These are phyloP conservation scores for Gliomastix tumulicola DNA, from an alignment of 2,329 filamentous ascomycete genomes.

Conservation along the genomic window DNA sequence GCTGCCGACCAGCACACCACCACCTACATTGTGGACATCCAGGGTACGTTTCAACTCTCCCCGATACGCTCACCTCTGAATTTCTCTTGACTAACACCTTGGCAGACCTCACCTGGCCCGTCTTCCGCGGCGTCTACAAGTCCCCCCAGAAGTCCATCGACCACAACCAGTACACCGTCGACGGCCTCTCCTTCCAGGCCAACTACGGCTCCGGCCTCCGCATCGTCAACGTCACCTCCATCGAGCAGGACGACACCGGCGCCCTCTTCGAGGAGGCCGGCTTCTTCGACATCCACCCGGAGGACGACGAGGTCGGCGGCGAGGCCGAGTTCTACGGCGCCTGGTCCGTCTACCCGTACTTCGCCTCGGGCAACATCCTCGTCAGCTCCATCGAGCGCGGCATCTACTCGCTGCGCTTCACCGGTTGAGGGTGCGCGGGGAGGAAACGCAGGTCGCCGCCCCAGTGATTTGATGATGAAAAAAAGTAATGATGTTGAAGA, in stretches of 20 bases:
- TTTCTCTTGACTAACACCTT: no score
- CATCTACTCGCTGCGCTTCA: conserved; percentile 31
- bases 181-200: conserved; percentile 33
- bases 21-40: conserved; percentile 42
- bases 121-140: conserved; percentile 30
- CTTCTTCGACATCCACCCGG: conserved; percentile 39
- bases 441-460: no score
- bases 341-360: conserved; percentile 37
- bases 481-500: no score
- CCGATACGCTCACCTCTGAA: no score
- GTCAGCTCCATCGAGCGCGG: conserved; percentile 41
- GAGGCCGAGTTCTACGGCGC: conserved; percentile 27
- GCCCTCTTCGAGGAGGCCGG: conserved; percentile 28
- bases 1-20: conserved; percentile 31
- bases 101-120: conserved; percentile 26
- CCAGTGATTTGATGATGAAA: no score
- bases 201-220: conserved; percentile 41
- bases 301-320: conserved; percentile 30
- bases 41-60: no score
- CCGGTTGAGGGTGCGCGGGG: conserved; percentile 5
- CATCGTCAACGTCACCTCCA: conserved; percentile 21
- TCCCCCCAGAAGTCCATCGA: conserved; percentile 28
- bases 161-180: conserved; percentile 37
- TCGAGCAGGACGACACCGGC: conserved; percentile 28
- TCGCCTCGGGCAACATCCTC: conserved; percentile 33